A percentile compares a stretch with the other conserved stretches of the same genome.
phyloP scores from a whole-genome alignment of 2,329 filamentous ascomycete species.

The Fusarium equiseti region DNA sequence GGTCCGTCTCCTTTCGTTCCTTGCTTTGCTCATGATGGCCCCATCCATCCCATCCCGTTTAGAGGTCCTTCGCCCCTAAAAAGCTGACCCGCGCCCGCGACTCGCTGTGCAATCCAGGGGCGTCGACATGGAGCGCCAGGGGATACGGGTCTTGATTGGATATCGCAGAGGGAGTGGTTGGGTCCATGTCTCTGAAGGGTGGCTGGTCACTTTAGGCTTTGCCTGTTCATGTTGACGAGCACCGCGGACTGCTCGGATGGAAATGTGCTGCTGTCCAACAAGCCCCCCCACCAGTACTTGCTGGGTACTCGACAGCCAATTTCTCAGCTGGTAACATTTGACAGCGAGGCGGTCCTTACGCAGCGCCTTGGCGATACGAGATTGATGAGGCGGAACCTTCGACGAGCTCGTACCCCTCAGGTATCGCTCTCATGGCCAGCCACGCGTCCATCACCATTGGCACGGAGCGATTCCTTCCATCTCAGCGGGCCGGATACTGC shows the following conservation, averaged over 20 bases:
- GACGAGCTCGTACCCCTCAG: conserved; percentile 13
- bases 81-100: conserved; percentile 36
- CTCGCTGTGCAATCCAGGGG: conserved; percentile 36
- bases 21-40: conserved; percentile 32
- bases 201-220: conserved; percentile 33
- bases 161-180: conserved; percentile 9
- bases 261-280: conserved; percentile 6
- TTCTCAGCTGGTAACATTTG: conserved; percentile 28
- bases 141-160: conserved; percentile 30
- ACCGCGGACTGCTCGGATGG: conserved; percentile 34
- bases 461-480: conserved; percentile 33
- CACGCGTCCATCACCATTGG: conserved; percentile 41
- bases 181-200: conserved; percentile 29
- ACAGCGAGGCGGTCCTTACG: background rate
- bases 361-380: background rate
- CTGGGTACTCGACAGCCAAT: conserved; percentile 8
- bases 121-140: conserved; percentile 25
- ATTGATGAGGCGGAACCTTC: conserved; percentile 16
- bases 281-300: conserved; percentile 22
- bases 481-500: conserved; percentile 16
- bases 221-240: conserved; percentile 15
- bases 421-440: conserved; percentile 28
- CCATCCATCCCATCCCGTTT: conserved; percentile 27
- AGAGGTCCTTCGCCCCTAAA: conserved; percentile 31
- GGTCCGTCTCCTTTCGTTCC: conserved; percentile 36